Base-by-base conservation (phyloP, 768 basidiomycete species). In the Punctularia strigosozonata region DNA sequence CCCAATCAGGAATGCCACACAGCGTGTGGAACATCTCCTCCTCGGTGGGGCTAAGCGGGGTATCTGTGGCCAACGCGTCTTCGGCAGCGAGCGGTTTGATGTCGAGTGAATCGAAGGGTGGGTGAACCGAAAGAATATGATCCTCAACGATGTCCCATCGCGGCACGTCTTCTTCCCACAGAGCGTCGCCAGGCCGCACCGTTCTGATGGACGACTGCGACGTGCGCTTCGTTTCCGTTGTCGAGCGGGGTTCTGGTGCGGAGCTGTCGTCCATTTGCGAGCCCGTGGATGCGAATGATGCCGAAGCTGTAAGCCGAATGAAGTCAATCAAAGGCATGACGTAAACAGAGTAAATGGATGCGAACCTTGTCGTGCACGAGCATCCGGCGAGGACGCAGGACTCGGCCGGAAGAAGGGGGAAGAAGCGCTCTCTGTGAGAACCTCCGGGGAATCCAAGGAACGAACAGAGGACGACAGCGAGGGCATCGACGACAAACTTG, bases 21-120 rank as follows among this genome's bases (percentile, higher is more conserved):
- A 84, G 56, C 34, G 69, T 66, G 30, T 64, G 71, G 57, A 85
- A 84, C 36, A 85, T 75, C 54, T 79, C 73, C 50, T 79, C 72
- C 48, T 85, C 82, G 7, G 69, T 74, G 18, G 75, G 73, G 46
- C 71, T 84, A 36, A 85, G 65, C 15, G 80, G 81, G 3, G 61
- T 59, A 18, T 71, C 69, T 21, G 59, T 57, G 5, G 52, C 39
- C 10, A 46, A 47, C 7, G 42, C 38, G 13, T 35, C 38, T 22
- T 49, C 47, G 32, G 34, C 35, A 15, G 38, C 17, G 10, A 36
- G n/a, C 6, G 46, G 24, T 24, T n/a, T 36, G 28, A 37, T 38
- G 8, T 37, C 19, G 8, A 14, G 24, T 4, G 45, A 31, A 6
- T 39, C 46, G 19, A 50, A 51, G 1, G 49, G 43, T 15, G 50